Conservation (phyloP, 441 rosid genomes). For the Hypseocharis bilobata region DNA sequence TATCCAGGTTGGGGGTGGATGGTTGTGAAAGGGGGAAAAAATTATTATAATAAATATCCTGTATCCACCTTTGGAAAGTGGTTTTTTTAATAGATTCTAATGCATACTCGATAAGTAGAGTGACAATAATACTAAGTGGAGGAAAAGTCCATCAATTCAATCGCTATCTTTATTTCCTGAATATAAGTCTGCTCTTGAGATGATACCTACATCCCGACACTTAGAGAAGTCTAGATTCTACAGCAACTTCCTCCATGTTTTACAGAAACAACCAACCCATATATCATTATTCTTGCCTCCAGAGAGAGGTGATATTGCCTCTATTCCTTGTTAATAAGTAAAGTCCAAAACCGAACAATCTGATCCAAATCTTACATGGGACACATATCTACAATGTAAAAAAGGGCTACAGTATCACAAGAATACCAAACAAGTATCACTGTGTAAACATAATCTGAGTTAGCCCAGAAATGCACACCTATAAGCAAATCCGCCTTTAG, state of each 20-base stretch:
- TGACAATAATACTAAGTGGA: neutral
- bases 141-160: too few species aligned
- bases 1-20: too few species aligned
- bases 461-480: neutral
- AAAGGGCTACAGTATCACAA: too few species aligned
- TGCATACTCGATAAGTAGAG: neutral
- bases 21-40: too few species aligned
- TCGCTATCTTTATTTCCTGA: too few species aligned
- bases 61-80: too few species aligned
- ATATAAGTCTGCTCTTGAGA: neutral
- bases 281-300: neutral
- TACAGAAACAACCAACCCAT: neutral
- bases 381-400: neutral
- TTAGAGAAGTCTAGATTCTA: neutral
- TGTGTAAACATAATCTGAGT: neutral
- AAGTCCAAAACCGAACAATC: neutral
- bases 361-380: neutral
- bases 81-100: neutral
- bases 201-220: neutral
- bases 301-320: neutral
- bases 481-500: neutral
- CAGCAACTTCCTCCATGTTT: neutral
- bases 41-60: too few species aligned
- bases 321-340: neutral
- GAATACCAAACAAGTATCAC: neutral